A percentile compares a stretch with the other conserved stretches of the same genome.
These are phyloP conservation scores for Grifola frondosa DNA, from an alignment of 1,284 basidiomycete genomes.

Conservation along the genomic window DNA sequence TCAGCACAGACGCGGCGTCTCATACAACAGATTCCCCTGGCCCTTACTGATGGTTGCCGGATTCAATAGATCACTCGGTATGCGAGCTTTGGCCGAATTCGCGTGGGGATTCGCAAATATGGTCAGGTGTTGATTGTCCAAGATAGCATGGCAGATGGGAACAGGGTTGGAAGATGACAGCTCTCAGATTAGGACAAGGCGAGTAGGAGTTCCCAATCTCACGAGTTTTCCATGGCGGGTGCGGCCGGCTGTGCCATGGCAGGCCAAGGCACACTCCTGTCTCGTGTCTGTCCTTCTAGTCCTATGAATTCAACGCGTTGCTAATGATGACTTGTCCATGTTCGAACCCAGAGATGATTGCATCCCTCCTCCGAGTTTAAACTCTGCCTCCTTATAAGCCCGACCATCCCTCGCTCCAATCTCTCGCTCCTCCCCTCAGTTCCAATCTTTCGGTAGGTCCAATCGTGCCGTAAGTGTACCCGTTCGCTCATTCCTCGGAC, in stretches of 20 bases:
- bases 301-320: slow-evolving; percentile 27
- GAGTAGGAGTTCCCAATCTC: slow-evolving; percentile 11
- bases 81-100: slow-evolving; percentile 10
- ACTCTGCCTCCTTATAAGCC: slow-evolving; percentile 22
- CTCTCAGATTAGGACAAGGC: slow-evolving; percentile 17
- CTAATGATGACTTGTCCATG: slow-evolving; percentile 25
- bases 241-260: slow-evolving; percentile 16
- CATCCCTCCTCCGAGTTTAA: slow-evolving; percentile 28
- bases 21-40: too few species aligned
- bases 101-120: slow-evolving; percentile 18
- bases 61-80: slow-evolving; percentile 5
- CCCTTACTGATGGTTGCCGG: slow-evolving; percentile 6
- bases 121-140: slow-evolving; percentile 21
- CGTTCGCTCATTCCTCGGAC: not conserved
- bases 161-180: slow-evolving; percentile 6
- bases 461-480: slow-evolving; percentile 6
- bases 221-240: slow-evolving; percentile 16
- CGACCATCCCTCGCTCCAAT: slow-evolving; percentile 14
- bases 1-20: not conserved
- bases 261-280: slow-evolving; percentile 27
- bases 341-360: slow-evolving; percentile 27
- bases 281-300: slow-evolving; percentile 26
- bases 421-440: slow-evolving; percentile 6
- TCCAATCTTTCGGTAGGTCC: too few species aligned
- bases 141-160: slow-evolving; percentile 26